Evolutionary conservation across 225 moss, liverwort and hornwort genomes (phyloP), one percentile per base, ranked within the genome.

Genomic region (Antitrichia curtipendula): DNA sequence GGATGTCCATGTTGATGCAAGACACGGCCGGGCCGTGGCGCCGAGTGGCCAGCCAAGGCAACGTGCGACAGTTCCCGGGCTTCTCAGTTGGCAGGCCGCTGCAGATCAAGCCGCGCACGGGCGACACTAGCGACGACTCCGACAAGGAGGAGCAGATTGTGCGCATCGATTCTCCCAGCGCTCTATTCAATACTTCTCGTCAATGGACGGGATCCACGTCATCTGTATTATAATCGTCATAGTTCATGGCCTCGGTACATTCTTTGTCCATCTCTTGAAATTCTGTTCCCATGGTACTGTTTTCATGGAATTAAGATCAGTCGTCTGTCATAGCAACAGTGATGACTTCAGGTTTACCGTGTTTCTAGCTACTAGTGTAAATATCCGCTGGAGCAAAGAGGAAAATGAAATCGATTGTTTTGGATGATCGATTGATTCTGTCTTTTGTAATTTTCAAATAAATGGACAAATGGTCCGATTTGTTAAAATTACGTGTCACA

Each of bases 61-160:
- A 87, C 75, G 7, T 93, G 80, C 88, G 38, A 12, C 78, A 68
- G 40, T 38, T 8, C 41, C 19, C 65, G 16, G 43, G 36, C 40
- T 28, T 84, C 74, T 61, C 93, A 12, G 53, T 57, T 68, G 61
- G 69, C 20, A 74, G 62, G 58, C 87, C 86, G 45, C 79, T 89
- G 54, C 90, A 86, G 25, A 84, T 84, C 79, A 88, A 88, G 72
- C 57, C 84, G 7, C 89, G 57, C 79, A 75, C 86, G 36, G 95
- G 89, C 32, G 89, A 95, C 61, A 94, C 94, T 56, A 99, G 98
- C 63, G 94, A 93, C 82, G 97, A 99, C 22, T 95, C 95, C 13
- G 97, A 98, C 83, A 91, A 86, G 83, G 96, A 97, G 85, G 97
- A 98, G 57, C 95, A 94, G 74, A 96, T 98, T 72, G 93, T 97